phyloP scores from a whole-genome alignment of 1,284 basidiomycete genomes.

The Ganoderma sp. region DNA sequence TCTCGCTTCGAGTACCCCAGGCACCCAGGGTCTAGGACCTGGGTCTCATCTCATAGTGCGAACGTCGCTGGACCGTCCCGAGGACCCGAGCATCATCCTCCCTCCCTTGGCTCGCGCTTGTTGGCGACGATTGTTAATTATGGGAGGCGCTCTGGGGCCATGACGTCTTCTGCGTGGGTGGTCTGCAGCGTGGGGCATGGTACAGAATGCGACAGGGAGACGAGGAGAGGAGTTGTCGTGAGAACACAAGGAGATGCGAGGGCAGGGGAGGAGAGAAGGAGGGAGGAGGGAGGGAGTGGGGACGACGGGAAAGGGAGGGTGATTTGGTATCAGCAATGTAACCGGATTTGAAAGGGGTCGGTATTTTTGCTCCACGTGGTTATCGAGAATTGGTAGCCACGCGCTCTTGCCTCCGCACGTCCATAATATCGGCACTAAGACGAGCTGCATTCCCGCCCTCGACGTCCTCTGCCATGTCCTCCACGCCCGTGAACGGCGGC shows the following conservation, averaged over 20 bases:
- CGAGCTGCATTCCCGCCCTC: slow-evolving; percentile 32
- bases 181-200: background rate
- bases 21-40: background rate
- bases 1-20: background rate
- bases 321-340: slow-evolving; percentile 38
- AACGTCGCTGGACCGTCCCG: slow-evolving; percentile 1
- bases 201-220: background rate
- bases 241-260: slow-evolving; percentile 14
- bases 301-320: slow-evolving; percentile 23
- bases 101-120: background rate
- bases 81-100: background rate
- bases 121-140: background rate
- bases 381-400: slow-evolving; percentile 40
- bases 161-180: background rate
- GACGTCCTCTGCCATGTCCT: slow-evolving; percentile 34
- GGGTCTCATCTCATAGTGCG: background rate
- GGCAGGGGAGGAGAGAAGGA: slow-evolving; percentile 8
- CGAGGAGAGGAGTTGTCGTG: slow-evolving; percentile 1
- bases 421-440: slow-evolving; percentile 32
- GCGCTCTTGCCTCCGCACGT: slow-evolving; percentile 38
- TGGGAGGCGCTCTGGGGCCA: slow-evolving; percentile 2
- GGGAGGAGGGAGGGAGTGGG: slow-evolving; percentile 23
- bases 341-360: slow-evolving; percentile 32
- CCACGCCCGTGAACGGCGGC: slow-evolving; percentile 31
- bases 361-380: slow-evolving; percentile 39